Evolutionary conservation across 2,329 filamentous ascomycete genomes (phyloP).

Genomic region (Exophiala viscosa): DNA sequence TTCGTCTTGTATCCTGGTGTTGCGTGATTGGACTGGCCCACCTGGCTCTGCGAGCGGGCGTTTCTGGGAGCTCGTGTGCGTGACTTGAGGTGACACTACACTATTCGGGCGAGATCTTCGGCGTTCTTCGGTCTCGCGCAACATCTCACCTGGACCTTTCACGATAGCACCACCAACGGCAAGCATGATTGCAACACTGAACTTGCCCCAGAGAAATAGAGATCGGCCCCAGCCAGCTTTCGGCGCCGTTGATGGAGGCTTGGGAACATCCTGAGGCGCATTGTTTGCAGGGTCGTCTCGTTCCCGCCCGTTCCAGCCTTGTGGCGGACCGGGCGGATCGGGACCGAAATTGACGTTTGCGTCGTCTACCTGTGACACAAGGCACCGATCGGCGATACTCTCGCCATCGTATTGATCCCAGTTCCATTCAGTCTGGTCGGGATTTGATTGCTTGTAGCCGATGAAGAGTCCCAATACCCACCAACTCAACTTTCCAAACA

Average conservation of each 20-base stretch:
- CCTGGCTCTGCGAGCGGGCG: background rate
- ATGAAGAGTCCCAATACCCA: conserved; percentile 37
- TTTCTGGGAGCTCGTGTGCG: background rate
- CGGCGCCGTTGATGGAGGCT: background rate
- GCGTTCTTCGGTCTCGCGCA: conserved; percentile 28
- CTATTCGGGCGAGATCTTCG: conserved; percentile 15
- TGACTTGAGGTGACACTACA: background rate
- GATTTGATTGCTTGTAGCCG: conserved; percentile 15
- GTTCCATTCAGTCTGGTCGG: conserved; percentile 11
- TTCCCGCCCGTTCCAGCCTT: background rate
- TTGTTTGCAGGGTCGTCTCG: background rate
- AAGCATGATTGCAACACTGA: conserved; percentile 46
- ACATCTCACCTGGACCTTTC: conserved; percentile 43
- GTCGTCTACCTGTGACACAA: conserved; percentile 1
- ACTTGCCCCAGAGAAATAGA: conserved; percentile 46
- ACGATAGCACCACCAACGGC: conserved; percentile 48
- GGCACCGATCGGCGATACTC: conserved; percentile 23
- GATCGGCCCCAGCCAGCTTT: conserved; percentile 26
- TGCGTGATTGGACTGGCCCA: background rate
- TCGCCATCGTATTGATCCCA: conserved; percentile 27
- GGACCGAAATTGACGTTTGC: conserved; percentile 19
- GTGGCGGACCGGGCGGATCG: background rate
- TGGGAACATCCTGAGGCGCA: background rate
- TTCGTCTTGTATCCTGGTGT: background rate
- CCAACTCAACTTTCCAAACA: conserved; percentile 34